A percentile compares a stretch with the other conserved stretches of the same genome.
Conservation (phyloP, 805 yeast genomes). For the Monosporozyma solicola region DNA sequence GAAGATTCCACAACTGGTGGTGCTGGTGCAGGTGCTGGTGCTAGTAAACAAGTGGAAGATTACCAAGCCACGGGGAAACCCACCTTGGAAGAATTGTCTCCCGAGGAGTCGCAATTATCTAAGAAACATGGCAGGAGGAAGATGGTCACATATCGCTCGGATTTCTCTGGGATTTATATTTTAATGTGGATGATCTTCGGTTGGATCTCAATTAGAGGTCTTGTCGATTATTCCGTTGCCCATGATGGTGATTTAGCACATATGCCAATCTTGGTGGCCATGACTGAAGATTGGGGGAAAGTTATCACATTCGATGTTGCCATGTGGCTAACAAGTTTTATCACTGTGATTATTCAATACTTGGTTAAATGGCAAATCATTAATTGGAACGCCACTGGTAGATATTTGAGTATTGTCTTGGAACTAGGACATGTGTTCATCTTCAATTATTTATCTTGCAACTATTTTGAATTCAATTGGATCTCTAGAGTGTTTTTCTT, state of each 20-base stretch:
- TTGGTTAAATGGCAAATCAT: conserved; percentile 38
- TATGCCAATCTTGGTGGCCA: conserved; percentile 46
- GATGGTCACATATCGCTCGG: conserved; percentile 1
- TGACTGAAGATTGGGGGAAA: conserved; percentile 49
- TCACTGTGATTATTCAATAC: conserved; percentile 51
- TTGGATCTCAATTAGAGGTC: conserved; percentile 43
- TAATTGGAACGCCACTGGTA: conserved; percentile 58
- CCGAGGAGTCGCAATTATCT: not conserved
- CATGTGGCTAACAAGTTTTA: conserved; percentile 64
- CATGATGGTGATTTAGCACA: conserved; percentile 33
- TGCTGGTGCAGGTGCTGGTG: too few species aligned
- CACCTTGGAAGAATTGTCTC: not conserved
- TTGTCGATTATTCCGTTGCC: conserved; percentile 43
- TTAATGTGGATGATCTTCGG: conserved; percentile 67
- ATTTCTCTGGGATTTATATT: conserved; percentile 73
- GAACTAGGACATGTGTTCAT: conserved; percentile 46
- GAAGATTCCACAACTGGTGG: not conserved
- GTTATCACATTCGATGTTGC: conserved; percentile 63
- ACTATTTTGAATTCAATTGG: conserved; percentile 60
- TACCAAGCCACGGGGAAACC: not conserved
- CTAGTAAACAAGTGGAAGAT: not conserved
- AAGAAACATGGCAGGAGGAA: not conserved
- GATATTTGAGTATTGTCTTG: conserved; percentile 46
- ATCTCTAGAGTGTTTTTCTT: conserved; percentile 78
- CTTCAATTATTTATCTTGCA: conserved; percentile 45